Base-by-base conservation (phyloP, 2,329 filamentous ascomycete species). In the Hypoxylon sp. region DNA sequence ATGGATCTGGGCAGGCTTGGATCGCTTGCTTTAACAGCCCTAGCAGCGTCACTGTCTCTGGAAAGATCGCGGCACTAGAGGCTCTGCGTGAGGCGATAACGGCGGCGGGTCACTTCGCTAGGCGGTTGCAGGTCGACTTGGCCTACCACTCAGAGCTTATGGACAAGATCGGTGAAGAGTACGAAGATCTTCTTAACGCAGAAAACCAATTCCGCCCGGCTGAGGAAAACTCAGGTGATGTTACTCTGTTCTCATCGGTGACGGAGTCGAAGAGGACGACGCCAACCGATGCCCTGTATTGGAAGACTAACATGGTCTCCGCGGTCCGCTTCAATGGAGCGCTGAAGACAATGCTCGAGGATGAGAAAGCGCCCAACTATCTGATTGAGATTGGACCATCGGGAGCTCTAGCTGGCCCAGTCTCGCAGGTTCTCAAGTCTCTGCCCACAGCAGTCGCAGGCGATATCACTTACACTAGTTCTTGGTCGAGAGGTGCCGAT, bases 1-100 rank as follows among this genome's bases (percentile, higher is more conserved):
- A 68, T 25, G 42, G 11, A 6, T 54, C 50, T 37, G 37, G 44
- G 10, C 13, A 53, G 2, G 66, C 63, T 0, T 57, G 30, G 46
- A 71, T 77, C 8, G 75, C 76, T 14, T 78, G 76, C 46, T 73
- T 67, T 42, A 78, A 79, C 51, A 78, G 76, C 48, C 75, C 75
- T 0, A 64, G 6, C 3, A 77, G 75, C 31, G 13, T 77, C 6
- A 77, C 77, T 1, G 31, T 78, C 1, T 77, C 76, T 0, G 76
- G 76, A 0, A 57, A 30, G 1, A 6, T 22, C 0, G 1, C 30
- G 0, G 58, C 59, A 2, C 58, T 76, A 0, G 57, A 66, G 8
- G 20, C 35, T 4, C 7, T 75, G 3, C 0, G 7, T 1, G 17
- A 55, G 0, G 10, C 20, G 0, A 2, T 75, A 2, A 48, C 53